Percentiles rank a stretch among this genome's conserved stretches.
Conservation (phyloP, 495 filamentous ascomycete genomes). For the Hypoxylon fragiforme region DNA sequence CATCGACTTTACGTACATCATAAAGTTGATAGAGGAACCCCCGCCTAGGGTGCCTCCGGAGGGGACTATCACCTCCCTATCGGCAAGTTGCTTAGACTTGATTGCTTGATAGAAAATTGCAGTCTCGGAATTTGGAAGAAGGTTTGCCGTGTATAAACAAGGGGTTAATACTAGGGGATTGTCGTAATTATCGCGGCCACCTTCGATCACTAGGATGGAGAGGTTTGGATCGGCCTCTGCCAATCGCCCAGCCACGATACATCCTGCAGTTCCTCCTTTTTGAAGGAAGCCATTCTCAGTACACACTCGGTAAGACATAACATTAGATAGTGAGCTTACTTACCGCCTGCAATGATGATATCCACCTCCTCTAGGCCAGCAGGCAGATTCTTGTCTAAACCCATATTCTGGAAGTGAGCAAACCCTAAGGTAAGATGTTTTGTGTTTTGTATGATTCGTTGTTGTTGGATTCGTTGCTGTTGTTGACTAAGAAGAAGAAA, state of each 20-base stretch:
- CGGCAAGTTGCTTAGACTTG: constrained; percentile 47
- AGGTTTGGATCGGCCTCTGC: constrained; percentile 45
- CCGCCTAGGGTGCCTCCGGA: constrained; percentile 61
- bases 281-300: not conserved
- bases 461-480: too few relatives aligned
- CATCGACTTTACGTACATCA: constrained; percentile 54
- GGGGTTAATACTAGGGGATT: constrained; percentile 40
- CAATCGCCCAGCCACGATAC: constrained; percentile 47
- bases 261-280: constrained; percentile 49
- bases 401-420: too few relatives aligned
- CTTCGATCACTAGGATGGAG: constrained; percentile 48
- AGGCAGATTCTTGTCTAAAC: constrained; percentile 36
- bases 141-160: constrained; percentile 37
- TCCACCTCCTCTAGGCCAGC: constrained; percentile 42
- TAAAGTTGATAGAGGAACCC: constrained; percentile 62
- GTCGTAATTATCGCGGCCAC: constrained; percentile 43
- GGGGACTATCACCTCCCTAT: constrained; percentile 52
- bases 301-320: not conserved
- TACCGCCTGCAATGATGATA: constrained; percentile 47
- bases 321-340: too few relatives aligned
- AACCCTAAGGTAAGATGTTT: too few relatives aligned
- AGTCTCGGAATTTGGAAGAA: constrained; percentile 39
- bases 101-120: constrained; percentile 42
- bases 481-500: too few relatives aligned
- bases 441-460: too few relatives aligned